Conservation (phyloP, 148 eudicot species). For the Camellia granthamiana region DNA sequence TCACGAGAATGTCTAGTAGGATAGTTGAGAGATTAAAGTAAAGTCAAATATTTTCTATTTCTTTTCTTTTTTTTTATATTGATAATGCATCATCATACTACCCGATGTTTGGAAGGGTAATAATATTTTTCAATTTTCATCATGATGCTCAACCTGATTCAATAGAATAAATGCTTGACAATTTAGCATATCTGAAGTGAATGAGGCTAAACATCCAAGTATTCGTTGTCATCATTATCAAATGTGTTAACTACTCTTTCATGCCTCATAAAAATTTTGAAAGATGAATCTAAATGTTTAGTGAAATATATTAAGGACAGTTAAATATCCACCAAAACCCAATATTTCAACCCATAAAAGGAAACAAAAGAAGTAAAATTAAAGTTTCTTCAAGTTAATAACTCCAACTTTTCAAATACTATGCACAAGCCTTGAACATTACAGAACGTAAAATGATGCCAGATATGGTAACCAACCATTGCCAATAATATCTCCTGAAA, state of each 20-base stretch:
- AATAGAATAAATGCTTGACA: background rate
- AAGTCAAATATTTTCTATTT: background rate
- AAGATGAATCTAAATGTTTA: background rate
- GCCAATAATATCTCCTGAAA: constrained; percentile 51
- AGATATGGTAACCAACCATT: constrained; percentile 53
- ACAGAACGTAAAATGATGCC: background rate
- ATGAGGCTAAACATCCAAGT: background rate
- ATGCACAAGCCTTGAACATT: background rate
- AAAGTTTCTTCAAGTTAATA: background rate
- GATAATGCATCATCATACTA: background rate
- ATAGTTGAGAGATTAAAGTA: no score
- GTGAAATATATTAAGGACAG: background rate
- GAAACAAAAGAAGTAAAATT: background rate
- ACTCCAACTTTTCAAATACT: background rate
- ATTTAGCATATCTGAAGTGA: background rate
- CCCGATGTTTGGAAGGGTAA: background rate
- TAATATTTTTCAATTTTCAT: background rate
- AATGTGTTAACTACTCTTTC: background rate
- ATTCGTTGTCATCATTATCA: constrained; percentile 4
- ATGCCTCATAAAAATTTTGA: background rate
- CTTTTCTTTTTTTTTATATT: no score
- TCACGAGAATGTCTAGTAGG: no score
- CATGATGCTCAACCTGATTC: background rate
- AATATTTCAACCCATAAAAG: background rate
- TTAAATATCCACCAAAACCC: background rate